Evolutionary conservation across 805 yeast species (phyloP), one percentile per base, ranked within the genome.

Genomic region (Huiozyma sinensis): DNA sequence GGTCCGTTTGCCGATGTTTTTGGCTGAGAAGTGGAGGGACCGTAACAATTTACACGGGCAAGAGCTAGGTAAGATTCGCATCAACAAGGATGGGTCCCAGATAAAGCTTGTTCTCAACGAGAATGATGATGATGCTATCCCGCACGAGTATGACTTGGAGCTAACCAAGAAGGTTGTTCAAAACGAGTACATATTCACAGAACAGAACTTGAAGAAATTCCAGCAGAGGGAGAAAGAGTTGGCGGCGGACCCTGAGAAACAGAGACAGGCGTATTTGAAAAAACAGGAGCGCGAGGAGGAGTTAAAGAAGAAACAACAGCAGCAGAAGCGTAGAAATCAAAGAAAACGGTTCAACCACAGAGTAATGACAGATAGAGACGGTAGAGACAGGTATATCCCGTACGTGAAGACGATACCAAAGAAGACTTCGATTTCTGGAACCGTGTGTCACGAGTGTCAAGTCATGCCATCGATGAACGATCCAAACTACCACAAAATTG

Each of bases 361-460:
- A 47, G 65, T 62, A 6, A 61, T 63, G 63, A 62, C 66, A 3
- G 67, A 63, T 49, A 57, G 66, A 43, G 67, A 63, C 45, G 67
- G 67, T 36, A 60, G 65, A 55, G 68, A 67, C 44, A 68, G 79
- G 55, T 75, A 70, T 48, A 73, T 81, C n/a, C 95, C 95, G 9
- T 85, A 77, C 60, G 89, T 86, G 9, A 83, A 81, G 61, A 84
- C 95, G 0, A 85, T 87, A 44, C 95, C 95, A 0, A 88, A 79
- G 58, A 84, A 85, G 55, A 89, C 98, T 0, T 75, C 88, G 2
- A 64, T 92, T 33, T 74, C 78, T 9, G 98, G 98, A 34, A 85
- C 88, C 33, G 81, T 90, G 29, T 83, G 81, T 45, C 97, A 92
- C 60, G 98, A 92, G 60, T 89, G 97, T 62, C 85, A 83, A 54